phyloP scores from a whole-genome alignment of 441 rosid species.

The Jatropha podagrica region DNA sequence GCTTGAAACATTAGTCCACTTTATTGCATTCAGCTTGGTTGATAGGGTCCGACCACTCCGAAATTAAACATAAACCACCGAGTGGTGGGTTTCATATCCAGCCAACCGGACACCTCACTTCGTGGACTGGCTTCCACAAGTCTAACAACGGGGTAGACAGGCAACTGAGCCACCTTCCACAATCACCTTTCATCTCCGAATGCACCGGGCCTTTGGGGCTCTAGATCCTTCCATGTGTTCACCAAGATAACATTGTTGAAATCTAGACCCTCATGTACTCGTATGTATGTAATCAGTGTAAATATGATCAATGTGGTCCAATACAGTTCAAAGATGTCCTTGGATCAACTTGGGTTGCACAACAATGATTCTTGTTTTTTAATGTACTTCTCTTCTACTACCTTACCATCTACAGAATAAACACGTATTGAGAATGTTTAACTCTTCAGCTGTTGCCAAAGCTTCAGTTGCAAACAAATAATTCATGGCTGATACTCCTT shows the following conservation, averaged over 20 bases:
- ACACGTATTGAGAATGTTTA: neutral
- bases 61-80: slow-evolving; percentile 52
- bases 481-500: neutral
- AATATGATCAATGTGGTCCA: neutral
- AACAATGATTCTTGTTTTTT: neutral
- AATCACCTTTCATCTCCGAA: slow-evolving; percentile 3
- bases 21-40: slow-evolving; percentile 25
- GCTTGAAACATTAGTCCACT: no score
- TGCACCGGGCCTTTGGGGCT: slow-evolving; percentile 28
- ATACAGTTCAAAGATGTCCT: slow-evolving; percentile 22
- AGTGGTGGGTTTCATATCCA: slow-evolving; percentile 42
- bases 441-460: neutral
- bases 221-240: slow-evolving; percentile 41
- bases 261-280: slow-evolving; percentile 21
- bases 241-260: slow-evolving; percentile 31
- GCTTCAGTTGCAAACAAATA: neutral
- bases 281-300: neutral
- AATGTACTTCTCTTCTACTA: slow-evolving; percentile 13
- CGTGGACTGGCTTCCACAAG: slow-evolving; percentile 1
- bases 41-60: slow-evolving; percentile 56
- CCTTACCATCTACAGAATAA: slow-evolving; percentile 23
- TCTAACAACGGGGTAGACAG: slow-evolving; percentile 14
- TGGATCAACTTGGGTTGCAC: slow-evolving; percentile 36
- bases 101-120: slow-evolving; percentile 32
- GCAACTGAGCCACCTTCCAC: neutral